Evolutionary conservation across 2,329 filamentous ascomycete species (phyloP).

Genomic region (Phaeoacremonium minimum): DNA sequence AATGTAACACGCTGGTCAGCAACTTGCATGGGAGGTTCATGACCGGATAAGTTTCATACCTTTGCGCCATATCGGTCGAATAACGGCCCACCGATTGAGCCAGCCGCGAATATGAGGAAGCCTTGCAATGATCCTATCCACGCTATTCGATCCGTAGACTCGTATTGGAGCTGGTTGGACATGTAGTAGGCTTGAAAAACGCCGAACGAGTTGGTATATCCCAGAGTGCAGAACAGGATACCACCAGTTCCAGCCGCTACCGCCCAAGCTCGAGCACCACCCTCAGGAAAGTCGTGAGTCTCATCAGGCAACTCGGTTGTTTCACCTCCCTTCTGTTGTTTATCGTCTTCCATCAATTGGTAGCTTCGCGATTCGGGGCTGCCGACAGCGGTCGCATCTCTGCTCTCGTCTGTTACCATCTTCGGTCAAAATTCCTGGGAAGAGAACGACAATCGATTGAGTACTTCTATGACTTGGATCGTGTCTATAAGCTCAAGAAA

Average conservation of each 20-base stretch:
- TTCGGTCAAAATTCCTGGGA: too few relatives aligned
- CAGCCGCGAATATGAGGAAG: conserved; percentile 22
- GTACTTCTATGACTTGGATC: too few relatives aligned
- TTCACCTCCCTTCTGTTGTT: too few relatives aligned
- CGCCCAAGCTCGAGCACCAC: conserved; percentile 32
- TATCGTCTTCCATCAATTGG: too few relatives aligned
- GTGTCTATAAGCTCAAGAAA: too few relatives aligned
- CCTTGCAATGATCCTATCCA: conserved; percentile 29
- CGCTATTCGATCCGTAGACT: conserved; percentile 21
- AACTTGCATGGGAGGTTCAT: not conserved
- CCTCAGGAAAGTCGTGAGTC: conserved; percentile 5
- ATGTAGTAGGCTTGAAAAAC: conserved; percentile 28
- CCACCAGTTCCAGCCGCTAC: conserved; percentile 27
- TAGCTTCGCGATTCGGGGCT: too few relatives aligned
- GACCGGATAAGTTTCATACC: conserved; percentile 19
- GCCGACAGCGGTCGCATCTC: too few relatives aligned
- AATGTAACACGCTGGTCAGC: conserved; percentile 3
- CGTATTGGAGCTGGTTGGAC: conserved; percentile 16
- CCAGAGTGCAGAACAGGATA: conserved; percentile 30
- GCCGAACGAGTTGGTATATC: conserved; percentile 36
- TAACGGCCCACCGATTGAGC: conserved; percentile 22
- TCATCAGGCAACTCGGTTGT: too few relatives aligned
- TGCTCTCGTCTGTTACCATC: too few relatives aligned
- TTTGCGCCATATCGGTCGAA: conserved; percentile 31
- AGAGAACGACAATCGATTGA: too few relatives aligned